These are phyloP conservation scores for Saccharomycopsis schoenii DNA, from an alignment of 805 yeast species.

Conservation along the genomic window DNA sequence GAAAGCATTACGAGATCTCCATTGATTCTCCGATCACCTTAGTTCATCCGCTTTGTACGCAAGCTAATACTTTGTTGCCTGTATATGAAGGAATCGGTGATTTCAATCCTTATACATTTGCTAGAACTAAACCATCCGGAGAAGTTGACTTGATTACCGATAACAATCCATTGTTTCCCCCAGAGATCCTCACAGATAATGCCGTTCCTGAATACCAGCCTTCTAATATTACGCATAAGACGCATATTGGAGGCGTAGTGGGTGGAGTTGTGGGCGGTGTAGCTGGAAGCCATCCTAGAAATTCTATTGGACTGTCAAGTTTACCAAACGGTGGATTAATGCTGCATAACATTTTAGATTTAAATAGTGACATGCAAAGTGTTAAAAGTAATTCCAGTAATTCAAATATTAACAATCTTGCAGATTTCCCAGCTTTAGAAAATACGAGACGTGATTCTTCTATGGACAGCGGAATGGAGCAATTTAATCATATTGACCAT, in stretches of 20 bases:
- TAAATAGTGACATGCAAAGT: neutral
- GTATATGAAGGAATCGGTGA: conserved; percentile 39
- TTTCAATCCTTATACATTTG: conserved; percentile 14
- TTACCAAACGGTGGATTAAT: neutral
- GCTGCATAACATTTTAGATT: neutral
- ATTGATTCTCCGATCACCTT: conserved; percentile 92
- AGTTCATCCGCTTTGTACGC: conserved; percentile 66
- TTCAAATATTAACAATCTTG: conserved; percentile 3
- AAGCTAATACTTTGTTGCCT: conserved; percentile 69
- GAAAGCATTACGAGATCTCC: conserved; percentile 88
- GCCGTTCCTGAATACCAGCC: neutral
- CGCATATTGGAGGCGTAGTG: conserved; percentile 19
- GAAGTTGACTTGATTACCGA: conserved; percentile 15
- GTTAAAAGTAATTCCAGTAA: conserved; percentile 9
- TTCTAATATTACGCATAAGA: conserved; percentile 12
- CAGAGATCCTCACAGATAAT: conserved; percentile 10
- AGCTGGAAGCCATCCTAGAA: neutral
- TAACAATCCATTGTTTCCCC: conserved; percentile 17
- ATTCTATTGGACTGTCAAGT: neutral
- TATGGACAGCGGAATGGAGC: neutral
- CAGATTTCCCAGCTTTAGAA: neutral
- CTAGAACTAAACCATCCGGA: conserved; percentile 11
- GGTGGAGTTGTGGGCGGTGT: conserved; percentile 4
- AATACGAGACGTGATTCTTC: neutral
- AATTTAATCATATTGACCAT: conserved; percentile 6